phyloP scores from a whole-genome alignment of 2,329 filamentous ascomycete species.

The Erysiphe pisi region DNA sequence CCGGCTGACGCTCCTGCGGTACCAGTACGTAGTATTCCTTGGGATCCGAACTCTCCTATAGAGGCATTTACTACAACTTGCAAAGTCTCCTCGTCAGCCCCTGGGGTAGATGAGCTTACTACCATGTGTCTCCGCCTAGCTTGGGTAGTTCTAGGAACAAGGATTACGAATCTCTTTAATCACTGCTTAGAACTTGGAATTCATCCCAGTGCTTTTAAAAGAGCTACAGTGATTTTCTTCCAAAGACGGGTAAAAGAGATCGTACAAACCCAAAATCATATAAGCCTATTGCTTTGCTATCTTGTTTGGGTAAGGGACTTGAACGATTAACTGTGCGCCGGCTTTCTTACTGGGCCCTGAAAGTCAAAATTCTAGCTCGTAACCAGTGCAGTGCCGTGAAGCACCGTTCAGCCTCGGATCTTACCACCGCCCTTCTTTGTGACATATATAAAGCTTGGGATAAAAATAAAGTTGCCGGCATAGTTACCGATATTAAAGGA shows the following conservation, averaged over 20 bases:
- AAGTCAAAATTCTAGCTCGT: neutral
- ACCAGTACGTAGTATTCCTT: neutral
- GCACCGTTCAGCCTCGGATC: neutral
- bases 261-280: conserved; percentile 1
- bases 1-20: neutral
- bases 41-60: neutral
- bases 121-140: neutral
- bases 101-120: neutral
- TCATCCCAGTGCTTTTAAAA: neutral
- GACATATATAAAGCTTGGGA: neutral
- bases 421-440: neutral
- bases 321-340: neutral
- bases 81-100: neutral
- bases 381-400: neutral
- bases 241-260: neutral
- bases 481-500: conserved; percentile 5
- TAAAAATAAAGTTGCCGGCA: conserved; percentile 3
- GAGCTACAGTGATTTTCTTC: neutral
- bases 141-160: neutral
- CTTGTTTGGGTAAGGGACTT: neutral
- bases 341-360: neutral
- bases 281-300: conserved; percentile 2
- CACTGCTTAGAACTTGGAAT: neutral
- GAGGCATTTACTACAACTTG: conserved; percentile 17
- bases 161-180: neutral